A percentile compares a stretch with the other conserved stretches of the same genome.
phyloP scores from a whole-genome alignment of 225 moss, liverwort and hornwort species.

The Asterella californica region DNA sequence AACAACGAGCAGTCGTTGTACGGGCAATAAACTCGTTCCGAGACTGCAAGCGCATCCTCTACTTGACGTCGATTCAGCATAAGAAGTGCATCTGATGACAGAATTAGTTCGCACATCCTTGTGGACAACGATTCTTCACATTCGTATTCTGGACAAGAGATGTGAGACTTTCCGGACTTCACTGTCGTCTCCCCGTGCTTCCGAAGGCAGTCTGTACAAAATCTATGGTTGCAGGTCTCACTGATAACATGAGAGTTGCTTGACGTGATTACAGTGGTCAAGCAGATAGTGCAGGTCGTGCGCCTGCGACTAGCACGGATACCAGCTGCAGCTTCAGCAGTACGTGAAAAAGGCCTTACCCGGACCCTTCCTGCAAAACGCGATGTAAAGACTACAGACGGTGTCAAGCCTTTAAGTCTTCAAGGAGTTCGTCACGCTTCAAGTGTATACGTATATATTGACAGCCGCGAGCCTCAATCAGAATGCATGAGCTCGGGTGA shows the following conservation, averaged over 20 bases:
- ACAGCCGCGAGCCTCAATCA: too few relatives aligned
- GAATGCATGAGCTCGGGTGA: too few relatives aligned
- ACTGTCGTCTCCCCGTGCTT: constrained; percentile 22
- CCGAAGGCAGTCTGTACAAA: constrained; percentile 28
- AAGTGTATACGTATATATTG: too few relatives aligned
- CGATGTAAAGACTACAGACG: too few relatives aligned
- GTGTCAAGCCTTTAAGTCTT: too few relatives aligned
- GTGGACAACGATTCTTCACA: constrained; percentile 20
- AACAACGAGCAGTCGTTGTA: constrained; percentile 25
- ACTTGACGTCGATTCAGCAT: constrained; percentile 19
- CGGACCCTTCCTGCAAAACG: too few relatives aligned
- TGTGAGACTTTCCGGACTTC: constrained; percentile 18
- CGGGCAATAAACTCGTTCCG: constrained; percentile 31
- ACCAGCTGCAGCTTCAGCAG: too few relatives aligned
- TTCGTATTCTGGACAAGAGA: constrained; percentile 17
- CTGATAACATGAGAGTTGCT: constrained; percentile 11
- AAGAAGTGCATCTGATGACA: not conserved
- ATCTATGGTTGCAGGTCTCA: constrained; percentile 22
- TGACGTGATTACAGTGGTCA: not conserved
- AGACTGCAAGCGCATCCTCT: constrained; percentile 25
- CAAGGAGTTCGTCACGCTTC: too few relatives aligned
- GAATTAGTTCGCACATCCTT: constrained; percentile 8
- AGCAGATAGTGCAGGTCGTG: not conserved
- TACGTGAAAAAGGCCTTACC: too few relatives aligned
- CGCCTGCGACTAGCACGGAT: too few relatives aligned